Base-by-base conservation (phyloP, 2,329 filamentous ascomycete genomes). In the Colletotrichum sidae region DNA sequence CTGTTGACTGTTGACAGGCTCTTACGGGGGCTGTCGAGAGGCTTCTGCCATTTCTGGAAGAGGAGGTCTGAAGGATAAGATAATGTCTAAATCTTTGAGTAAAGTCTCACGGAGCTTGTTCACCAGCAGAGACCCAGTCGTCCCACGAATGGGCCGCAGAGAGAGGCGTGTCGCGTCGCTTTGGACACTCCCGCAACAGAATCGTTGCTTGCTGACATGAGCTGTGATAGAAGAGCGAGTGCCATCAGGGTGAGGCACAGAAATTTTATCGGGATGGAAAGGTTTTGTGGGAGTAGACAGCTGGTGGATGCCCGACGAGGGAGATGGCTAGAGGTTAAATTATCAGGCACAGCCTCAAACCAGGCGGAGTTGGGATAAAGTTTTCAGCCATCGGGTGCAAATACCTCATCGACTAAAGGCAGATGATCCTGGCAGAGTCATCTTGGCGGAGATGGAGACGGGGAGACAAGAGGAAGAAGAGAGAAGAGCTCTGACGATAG, bases 321-420 rank as follows among this genome's bases (percentile, higher is more conserved):
- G n/a, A 17, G 35, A 34, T 37, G 44, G 47, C 15, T 17, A 17
- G 13, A 34, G 45, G 10, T 39, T 25, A 25, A 25, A 39, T 39
- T 51, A 37, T 58, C 38, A 17, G 37, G 55, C 55, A 58, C 55
- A 58, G 55, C 55, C 55, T 58, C 46, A 55, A 45, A 44, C 38
- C 37, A 25, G 25, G 55, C 55, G 46, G 55, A 58, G 46, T 58
- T 47, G 15, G 55, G 39, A 49, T 42, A 57, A 42, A 35, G 25
- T 58, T 58, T 51, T 44, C 39, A 51, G 38, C 10, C 12, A 50
- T 50, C 46, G 55, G 44, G 25, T 25, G 3, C 17, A 17, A 50
- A 50, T 50, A 50, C 13, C 45, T 50, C 25, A 42, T 41, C 11
- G 45, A 37, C 5, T 10, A 25, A 46, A 33, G 15, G 42, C 6